These are phyloP conservation scores for Leccinum cinnamomeum DNA, from an alignment of 1,284 basidiomycete genomes.

Conservation along the genomic window DNA sequence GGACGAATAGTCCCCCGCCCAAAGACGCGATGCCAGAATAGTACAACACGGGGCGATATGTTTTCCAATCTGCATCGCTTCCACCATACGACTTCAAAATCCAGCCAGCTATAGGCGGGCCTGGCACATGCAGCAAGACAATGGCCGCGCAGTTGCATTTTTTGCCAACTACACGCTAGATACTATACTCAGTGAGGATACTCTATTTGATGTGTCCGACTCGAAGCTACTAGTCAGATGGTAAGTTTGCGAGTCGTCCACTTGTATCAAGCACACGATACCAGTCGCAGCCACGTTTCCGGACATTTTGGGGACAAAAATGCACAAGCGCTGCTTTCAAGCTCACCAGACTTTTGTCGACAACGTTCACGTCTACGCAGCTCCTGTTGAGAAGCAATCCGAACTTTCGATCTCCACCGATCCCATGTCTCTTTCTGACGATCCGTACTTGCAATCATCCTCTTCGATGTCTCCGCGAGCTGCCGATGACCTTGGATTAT, in stretches of 20 bases:
- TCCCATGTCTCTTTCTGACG: too few relatives aligned
- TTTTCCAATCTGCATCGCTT: too few relatives aligned
- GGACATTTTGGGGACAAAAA: not conserved
- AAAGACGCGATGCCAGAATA: too few relatives aligned
- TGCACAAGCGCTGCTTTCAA: not conserved
- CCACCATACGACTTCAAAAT: too few relatives aligned
- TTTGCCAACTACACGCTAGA: too few relatives aligned
- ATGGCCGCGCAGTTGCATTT: too few relatives aligned
- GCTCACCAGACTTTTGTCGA: not conserved
- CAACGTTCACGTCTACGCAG: not conserved
- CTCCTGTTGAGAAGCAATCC: not conserved
- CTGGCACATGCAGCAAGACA: too few relatives aligned
- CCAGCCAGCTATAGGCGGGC: too few relatives aligned
- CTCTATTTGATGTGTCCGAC: not conserved
- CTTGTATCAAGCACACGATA: not conserved
- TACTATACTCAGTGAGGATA: too few relatives aligned
- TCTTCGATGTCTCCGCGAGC: not conserved
- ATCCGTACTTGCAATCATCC: too few relatives aligned
- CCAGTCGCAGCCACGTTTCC: not conserved
- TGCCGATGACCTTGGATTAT: not conserved
- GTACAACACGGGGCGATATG: too few relatives aligned
- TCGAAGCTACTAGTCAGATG: not conserved
- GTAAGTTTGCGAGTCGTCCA: not conserved
- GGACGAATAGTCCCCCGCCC: too few relatives aligned
- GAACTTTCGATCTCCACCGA: not conserved